These are phyloP conservation scores for Trichoderma sp. DNA, from an alignment of 2,329 filamentous ascomycete species.

Conservation along the genomic window DNA sequence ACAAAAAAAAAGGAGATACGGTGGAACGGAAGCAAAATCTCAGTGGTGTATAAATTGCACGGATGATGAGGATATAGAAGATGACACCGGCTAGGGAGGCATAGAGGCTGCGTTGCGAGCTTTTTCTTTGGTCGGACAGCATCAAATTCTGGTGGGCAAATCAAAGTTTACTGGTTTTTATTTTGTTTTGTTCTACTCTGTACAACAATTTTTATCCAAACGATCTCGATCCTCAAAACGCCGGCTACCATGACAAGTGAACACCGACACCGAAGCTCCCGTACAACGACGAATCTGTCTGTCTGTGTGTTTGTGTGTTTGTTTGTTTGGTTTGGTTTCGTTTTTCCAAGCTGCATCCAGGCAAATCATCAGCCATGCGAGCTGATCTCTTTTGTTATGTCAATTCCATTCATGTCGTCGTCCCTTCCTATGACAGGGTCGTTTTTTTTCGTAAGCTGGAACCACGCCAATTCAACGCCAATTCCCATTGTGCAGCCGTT, in stretches of 20 bases:
- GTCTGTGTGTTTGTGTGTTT: slow-evolving; percentile 11
- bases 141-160: slow-evolving; percentile 20
- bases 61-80: slow-evolving; percentile 25
- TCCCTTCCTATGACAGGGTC: slow-evolving; percentile 24
- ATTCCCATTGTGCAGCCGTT: neutral
- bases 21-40: neutral
- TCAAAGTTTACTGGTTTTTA: slow-evolving; percentile 32
- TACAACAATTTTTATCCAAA: slow-evolving; percentile 33
- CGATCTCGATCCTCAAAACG: slow-evolving; percentile 8
- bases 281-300: neutral
- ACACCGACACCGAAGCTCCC: neutral
- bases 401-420: slow-evolving; percentile 26
- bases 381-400: slow-evolving; percentile 22
- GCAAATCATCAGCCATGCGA: slow-evolving; percentile 13
- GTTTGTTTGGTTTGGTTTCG: neutral
- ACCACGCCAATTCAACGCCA: slow-evolving; percentile 8
- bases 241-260: slow-evolving; percentile 19
- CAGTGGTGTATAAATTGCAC: slow-evolving; percentile 1
- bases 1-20: neutral
- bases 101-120: slow-evolving; percentile 24
- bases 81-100: slow-evolving; percentile 16
- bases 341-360: slow-evolving; percentile 25
- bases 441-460: neutral
- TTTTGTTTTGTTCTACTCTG: slow-evolving; percentile 30
- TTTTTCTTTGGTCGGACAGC: slow-evolving; percentile 3